These are phyloP conservation scores for Rhodotorula sp. DNA, from an alignment of 1,284 basidiomycete species.

Conservation along the genomic window DNA sequence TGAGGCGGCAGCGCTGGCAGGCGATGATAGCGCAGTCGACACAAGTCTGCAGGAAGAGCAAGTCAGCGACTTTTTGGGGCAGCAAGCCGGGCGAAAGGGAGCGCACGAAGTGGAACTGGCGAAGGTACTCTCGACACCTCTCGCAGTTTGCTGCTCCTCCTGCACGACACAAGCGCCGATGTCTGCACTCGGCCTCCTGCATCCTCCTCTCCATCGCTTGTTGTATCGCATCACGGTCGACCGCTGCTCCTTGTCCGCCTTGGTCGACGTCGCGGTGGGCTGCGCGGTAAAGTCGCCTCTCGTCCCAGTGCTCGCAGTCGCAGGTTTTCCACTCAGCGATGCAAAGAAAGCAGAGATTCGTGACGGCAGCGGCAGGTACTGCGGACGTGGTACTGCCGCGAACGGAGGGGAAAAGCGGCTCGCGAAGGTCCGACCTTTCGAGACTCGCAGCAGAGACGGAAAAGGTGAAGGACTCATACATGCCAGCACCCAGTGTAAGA, in stretches of 20 bases:
- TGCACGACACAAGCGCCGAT: slow-evolving; percentile 51
- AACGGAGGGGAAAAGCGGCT: background rate
- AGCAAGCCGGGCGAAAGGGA: too few relatives aligned
- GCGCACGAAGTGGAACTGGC: slow-evolving; percentile 50
- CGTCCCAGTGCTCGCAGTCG: slow-evolving; percentile 59
- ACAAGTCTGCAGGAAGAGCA: slow-evolving; percentile 47
- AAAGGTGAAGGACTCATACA: background rate
- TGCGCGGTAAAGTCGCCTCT: slow-evolving; percentile 50
- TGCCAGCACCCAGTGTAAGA: slow-evolving; percentile 12
- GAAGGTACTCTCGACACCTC: slow-evolving; percentile 39
- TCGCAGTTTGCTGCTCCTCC: slow-evolving; percentile 53
- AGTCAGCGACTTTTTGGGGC: background rate
- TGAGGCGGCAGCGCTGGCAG: slow-evolving; percentile 49
- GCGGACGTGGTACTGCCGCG: background rate
- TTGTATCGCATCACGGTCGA: slow-evolving; percentile 44
- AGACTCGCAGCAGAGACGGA: too few relatives aligned
- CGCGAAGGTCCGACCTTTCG: background rate
- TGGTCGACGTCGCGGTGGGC: slow-evolving; percentile 48
- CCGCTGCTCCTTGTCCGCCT: slow-evolving; percentile 45
- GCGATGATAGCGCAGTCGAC: slow-evolving; percentile 46
- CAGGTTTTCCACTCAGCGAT: slow-evolving; percentile 48
- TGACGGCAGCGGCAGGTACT: slow-evolving; percentile 10
- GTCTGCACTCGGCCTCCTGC: slow-evolving; percentile 54
- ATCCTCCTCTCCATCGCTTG: slow-evolving; percentile 51
- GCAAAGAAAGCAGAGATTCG: slow-evolving; percentile 21